These are phyloP conservation scores for Zanthoxylum bungeanum DNA, from an alignment of 345 rosid species.

Conservation along the genomic window DNA sequence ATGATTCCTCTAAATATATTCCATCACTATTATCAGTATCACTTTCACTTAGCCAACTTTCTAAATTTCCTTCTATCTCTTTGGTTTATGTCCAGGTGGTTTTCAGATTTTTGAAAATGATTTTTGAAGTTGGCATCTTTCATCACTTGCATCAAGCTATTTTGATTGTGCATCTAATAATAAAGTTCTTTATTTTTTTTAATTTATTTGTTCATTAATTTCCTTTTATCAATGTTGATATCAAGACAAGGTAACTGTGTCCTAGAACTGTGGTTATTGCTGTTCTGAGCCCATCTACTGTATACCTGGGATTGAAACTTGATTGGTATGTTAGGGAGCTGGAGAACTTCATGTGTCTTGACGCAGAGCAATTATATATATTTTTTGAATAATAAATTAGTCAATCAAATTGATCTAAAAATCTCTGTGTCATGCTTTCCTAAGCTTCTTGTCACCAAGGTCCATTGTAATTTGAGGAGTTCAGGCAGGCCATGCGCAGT, in stretches of 20 bases:
- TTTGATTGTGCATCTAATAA: neutral
- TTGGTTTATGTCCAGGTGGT: neutral
- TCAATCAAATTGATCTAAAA: neutral
- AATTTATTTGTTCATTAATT: neutral
- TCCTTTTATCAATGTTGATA: neutral
- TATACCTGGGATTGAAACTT: conserved; percentile 3
- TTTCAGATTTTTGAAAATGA: neutral
- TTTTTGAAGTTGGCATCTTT: neutral
- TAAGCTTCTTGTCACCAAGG: neutral
- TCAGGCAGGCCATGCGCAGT: neutral
- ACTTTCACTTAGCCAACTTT: neutral
- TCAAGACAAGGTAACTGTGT: neutral
- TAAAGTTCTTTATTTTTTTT: neutral
- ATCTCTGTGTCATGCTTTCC: neutral
- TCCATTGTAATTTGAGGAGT: neutral
- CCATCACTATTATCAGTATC: neutral
- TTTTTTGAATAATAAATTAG: neutral
- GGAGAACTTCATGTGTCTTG: conserved; percentile 1
- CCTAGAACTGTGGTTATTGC: neutral
- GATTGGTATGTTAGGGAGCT: neutral
- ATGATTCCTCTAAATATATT: no score
- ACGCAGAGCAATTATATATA: neutral
- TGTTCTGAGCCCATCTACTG: neutral
- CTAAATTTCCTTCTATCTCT: neutral
- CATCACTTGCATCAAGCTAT: neutral